Evolutionary conservation across 2,329 filamentous ascomycete species (phyloP).

Genomic region (Xylariales sp.): DNA sequence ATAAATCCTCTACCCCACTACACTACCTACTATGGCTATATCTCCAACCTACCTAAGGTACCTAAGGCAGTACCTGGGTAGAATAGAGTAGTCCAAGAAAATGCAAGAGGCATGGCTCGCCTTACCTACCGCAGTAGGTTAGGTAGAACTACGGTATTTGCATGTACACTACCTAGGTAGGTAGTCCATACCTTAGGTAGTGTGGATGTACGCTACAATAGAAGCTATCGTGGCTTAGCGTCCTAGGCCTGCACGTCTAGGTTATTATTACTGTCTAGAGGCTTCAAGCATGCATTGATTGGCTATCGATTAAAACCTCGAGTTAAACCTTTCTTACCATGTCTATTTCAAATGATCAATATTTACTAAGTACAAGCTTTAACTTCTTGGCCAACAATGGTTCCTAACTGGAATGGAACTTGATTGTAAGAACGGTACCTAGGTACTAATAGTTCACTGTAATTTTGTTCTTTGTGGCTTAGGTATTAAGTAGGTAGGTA

Average conservation of each 20-base stretch:
- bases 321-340: not conserved
- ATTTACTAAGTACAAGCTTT: not conserved
- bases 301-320: not conserved
- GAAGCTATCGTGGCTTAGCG: constrained; percentile 20
- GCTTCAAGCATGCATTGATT: not conserved
- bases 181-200: too few species aligned
- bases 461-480: too few species aligned
- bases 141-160: not conserved
- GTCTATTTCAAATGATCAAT: constrained; percentile 9
- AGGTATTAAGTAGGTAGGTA: too few species aligned
- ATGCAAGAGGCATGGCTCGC: constrained; percentile 8
- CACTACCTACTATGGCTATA: not conserved
- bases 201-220: too few species aligned
- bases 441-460: too few species aligned
- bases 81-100: too few species aligned
- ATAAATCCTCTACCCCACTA: not conserved
- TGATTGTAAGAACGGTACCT: too few species aligned
- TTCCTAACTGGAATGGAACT: too few species aligned
- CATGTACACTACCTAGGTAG: too few species aligned
- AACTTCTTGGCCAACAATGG: constrained; percentile 1
- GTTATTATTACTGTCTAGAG: not conserved
- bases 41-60: too few species aligned
- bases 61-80: too few species aligned
- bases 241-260: constrained; percentile 2
- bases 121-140: constrained; percentile 6